Evolutionary conservation across 1,139 yeast species (phyloP), one percentile per base, ranked within the genome.

Genomic region (Candida glucosophila): DNA sequence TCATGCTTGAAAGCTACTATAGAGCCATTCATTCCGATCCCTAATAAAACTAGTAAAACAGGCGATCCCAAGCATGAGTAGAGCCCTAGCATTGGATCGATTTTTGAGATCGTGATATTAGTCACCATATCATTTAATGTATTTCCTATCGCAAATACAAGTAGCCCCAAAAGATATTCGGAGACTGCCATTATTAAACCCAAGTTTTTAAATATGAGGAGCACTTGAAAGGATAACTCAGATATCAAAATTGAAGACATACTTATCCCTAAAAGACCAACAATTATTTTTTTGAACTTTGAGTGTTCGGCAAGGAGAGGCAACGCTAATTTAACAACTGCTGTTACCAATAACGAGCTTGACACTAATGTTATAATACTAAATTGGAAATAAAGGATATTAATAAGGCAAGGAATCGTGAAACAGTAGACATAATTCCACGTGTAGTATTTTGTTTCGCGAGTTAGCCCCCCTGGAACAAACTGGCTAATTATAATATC

Each of bases 51-150:
- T 10, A 56, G 39, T 9, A 63, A 37, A 13, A 61, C 41, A 3
- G 68, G 68, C 0, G 70, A 57, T 0, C 69, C 68, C 23, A 63
- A 40, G 34, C 67, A 60, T 2, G 68, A 47, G 36, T 58, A 58
- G 6, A 62, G 39, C 1, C 68, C 70, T 17, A 58, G 43, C 10
- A 55, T 40, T 2, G 67, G 61, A 26, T 54, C 48, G 6, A 58
- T 42, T 17, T 41, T 49, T n/a, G n/a, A n/a, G 5, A 63, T 38
- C 12, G 66, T 58, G 12, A 58, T 35, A 30, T 63, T 59, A 22
- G 66, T 59, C 14, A 61, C 47, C n/a, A 59, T 41, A 32, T 63
- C 69, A 35, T 58, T 61, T 19, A 60, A 43, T 4, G 65, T 58
- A 29, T 60, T 62, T 29, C 59, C 52, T 22, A 60, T 39, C 16